These are phyloP conservation scores for Trichoderma sp. DNA, from an alignment of 2,329 filamentous ascomycete genomes.

Conservation along the genomic window DNA sequence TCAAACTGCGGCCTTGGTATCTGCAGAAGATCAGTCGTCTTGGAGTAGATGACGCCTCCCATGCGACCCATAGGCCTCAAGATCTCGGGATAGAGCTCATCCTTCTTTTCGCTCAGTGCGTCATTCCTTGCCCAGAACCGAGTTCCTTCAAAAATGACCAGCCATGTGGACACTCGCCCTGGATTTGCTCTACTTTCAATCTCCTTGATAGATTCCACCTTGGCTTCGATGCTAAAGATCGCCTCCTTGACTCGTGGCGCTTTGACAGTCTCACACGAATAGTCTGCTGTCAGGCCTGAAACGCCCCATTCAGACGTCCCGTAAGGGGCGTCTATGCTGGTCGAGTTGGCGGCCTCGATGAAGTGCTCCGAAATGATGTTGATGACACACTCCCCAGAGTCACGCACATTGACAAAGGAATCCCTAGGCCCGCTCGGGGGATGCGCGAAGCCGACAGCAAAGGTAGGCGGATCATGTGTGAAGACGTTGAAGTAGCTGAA, in stretches of 20 bases:
- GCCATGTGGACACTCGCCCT: constrained; percentile 70
- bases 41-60: constrained; percentile 82
- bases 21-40: constrained; percentile 68
- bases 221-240: constrained; percentile 78
- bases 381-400: constrained; percentile 73
- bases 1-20: constrained; percentile 61
- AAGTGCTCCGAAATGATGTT: constrained; percentile 86
- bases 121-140: constrained; percentile 89
- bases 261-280: constrained; percentile 62
- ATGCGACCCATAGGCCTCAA: constrained; percentile 73
- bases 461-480: constrained; percentile 82
- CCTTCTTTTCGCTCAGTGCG: constrained; percentile 74
- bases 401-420: constrained; percentile 69
- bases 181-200: constrained; percentile 70
- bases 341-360: constrained; percentile 83
- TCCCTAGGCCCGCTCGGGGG: constrained; percentile 64
- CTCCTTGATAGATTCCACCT: constrained; percentile 70
- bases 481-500: constrained; percentile 86
- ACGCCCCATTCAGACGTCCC: constrained; percentile 77
- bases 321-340: constrained; percentile 72
- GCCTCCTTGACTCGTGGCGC: constrained; percentile 76
- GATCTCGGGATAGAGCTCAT: constrained; percentile 69
- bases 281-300: constrained; percentile 68
- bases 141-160: constrained; percentile 78
- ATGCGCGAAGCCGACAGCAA: constrained; percentile 57